Base-by-base conservation (phyloP, 2,329 filamentous ascomycete genomes). In the Penicillium vulpinum region DNA sequence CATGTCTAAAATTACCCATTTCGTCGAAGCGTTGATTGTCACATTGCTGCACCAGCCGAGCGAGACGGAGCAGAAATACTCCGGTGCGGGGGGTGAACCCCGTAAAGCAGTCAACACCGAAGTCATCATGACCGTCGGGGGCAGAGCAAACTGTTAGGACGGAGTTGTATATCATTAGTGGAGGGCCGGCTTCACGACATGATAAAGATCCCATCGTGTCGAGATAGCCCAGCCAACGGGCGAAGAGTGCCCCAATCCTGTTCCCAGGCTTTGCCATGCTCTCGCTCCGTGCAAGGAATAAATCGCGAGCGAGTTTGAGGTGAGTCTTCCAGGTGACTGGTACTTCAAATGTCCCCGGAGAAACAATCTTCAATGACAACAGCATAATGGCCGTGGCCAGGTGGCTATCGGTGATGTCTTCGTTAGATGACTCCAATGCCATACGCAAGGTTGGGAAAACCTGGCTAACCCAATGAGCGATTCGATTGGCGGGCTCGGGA, bases 331-430 rank as follows among this genome's bases (percentile, higher is more conserved):
- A 95, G 1, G 89, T 83, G 51, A 93, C 89, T 0, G 85, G 81
- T n/a, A 90, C 87, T 52, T 89, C 90, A 68, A 94, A 93, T 0
- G 89, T 88, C 55, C 87, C 88, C 0, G 91, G 91, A 0, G 88
- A 91, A 48, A 94, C 87, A 55, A 94, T 93, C 68, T 94, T 90
- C 21, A 94, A 79, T 1, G 90, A 92, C 0, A 90, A 85, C 44
- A 95, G 82, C 88, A 94, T 92, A 60, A 95, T 92, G 8, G 90
- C 88, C 0, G 90, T 91, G 0, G 90, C 90, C 3, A 95, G 80
- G 53, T 88, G 90, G 16, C 85, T 84, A 63, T 91, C 87, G 0
- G 88, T 88, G 11, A 91, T 85, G 39, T 85, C 83, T 59, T 83
- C 80, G 38, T 80, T 79, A 0, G 83, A 80, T 52, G 86, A 82